Evolutionary conservation across 129 eudicot species (phyloP).

Genomic region (carrot (Daucus carota)): DNA sequence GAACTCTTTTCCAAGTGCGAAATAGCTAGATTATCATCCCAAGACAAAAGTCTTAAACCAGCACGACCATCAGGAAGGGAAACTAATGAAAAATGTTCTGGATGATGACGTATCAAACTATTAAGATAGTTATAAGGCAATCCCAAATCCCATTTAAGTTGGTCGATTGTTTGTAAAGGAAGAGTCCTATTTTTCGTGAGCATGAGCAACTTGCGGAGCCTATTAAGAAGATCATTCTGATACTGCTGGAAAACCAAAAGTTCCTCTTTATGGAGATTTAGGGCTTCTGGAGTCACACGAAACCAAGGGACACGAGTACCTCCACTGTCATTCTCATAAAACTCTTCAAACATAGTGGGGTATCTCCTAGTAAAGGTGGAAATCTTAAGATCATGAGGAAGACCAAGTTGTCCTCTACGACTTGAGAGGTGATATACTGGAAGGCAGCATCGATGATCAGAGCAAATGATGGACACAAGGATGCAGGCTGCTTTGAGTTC

Average conservation of each 20-base stretch:
- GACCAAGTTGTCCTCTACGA: constrained; percentile 53
- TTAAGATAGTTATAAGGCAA: constrained; percentile 61
- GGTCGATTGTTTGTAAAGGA: constrained; percentile 69
- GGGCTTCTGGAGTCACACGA: constrained; percentile 44
- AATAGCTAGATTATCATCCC: constrained; percentile 46
- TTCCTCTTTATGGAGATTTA: constrained; percentile 31
- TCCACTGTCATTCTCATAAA: constrained; percentile 49
- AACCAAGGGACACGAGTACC: constrained; percentile 84
- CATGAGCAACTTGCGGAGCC: constrained; percentile 82
- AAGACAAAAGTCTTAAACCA: constrained; percentile 52
- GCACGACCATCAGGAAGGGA: constrained; percentile 56
- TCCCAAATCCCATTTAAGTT: constrained; percentile 88
- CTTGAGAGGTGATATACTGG: constrained; percentile 55
- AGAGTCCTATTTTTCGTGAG: constrained; percentile 46
- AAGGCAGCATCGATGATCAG: constrained; percentile 26
- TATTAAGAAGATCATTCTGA: constrained; percentile 42
- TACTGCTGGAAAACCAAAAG: constrained; percentile 23
- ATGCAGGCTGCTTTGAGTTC: constrained; percentile 54
- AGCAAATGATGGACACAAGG: constrained; percentile 56
- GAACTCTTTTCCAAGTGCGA: constrained; percentile 52
- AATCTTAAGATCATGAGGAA: constrained; percentile 54
- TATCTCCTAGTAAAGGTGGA: constrained; percentile 72
- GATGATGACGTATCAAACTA: constrained; percentile 24
- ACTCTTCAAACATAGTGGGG: constrained; percentile 73
- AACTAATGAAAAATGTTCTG: constrained; percentile 45